These are phyloP conservation scores for Vitis cinerea DNA, from an alignment of 164 flowering plant species.

Conservation along the genomic window DNA sequence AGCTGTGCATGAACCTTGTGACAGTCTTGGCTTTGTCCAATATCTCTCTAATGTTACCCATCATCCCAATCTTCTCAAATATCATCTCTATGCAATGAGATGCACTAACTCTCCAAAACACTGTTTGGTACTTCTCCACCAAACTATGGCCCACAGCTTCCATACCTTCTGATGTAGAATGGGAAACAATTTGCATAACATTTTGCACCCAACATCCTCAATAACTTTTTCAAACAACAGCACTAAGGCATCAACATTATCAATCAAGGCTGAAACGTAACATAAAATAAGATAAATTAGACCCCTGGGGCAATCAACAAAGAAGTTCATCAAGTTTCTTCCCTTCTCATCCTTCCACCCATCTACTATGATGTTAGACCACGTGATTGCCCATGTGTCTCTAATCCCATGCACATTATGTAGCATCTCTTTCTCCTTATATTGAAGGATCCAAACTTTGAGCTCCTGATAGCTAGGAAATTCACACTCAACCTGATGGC, in stretches of 20 bases:
- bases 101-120: conserved; percentile 62
- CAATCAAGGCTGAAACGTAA: conserved; percentile 37
- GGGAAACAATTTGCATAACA: conserved; percentile 57
- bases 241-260: conserved; percentile 33
- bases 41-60: conserved; percentile 16
- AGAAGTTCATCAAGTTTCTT: conserved; percentile 36
- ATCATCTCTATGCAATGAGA: conserved; percentile 59
- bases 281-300: conserved; percentile 48
- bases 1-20: conserved; percentile 44
- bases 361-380: conserved; percentile 75
- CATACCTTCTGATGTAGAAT: conserved; percentile 33
- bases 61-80: conserved; percentile 42
- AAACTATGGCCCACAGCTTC: conserved; percentile 43
- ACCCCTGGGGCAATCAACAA: conserved; percentile 57
- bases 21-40: conserved; percentile 45
- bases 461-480: conserved; percentile 48
- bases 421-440: conserved; percentile 36
- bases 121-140: conserved; percentile 23
- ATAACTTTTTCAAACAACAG: conserved; percentile 40
- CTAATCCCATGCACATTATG: conserved; percentile 35
- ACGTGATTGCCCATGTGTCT: conserved; percentile 60
- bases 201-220: conserved; percentile 57
- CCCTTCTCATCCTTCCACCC: conserved; percentile 58
- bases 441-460: conserved; percentile 47
- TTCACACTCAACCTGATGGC: conserved; percentile 14